Evolutionary conservation across 2,329 filamentous ascomycete genomes (phyloP), one percentile per base, ranked within the genome.

Genomic region (Botrytis tulipae): DNA sequence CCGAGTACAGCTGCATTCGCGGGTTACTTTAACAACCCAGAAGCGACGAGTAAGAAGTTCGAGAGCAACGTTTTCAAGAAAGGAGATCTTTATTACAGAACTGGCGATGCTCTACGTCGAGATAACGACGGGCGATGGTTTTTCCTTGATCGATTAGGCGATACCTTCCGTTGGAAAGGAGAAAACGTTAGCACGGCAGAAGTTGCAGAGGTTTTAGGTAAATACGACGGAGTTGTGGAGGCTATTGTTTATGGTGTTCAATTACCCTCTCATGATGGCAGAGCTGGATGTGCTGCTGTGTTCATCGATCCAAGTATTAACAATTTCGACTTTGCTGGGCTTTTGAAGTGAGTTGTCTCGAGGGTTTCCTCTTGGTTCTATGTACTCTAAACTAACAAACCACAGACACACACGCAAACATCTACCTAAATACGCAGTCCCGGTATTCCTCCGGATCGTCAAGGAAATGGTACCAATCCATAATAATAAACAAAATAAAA

Each of bases 401-500:
- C 9, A 25, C 66, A 85, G 84, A 75, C 87, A 91, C 78, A 85
- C 86, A 3, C 86, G 87, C 10, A 84, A 85, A 22, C 85, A 88
- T 69, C 83, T 95, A 35, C 92, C 93, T 0, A 87, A 86, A 75
- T 95, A 94, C 78, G 93, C 92, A 0, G 91, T 95, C 1, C 93
- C 93, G 0, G 82, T 94, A 2, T 95, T 95, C 82, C 78, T 94
- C 60, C 85, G 92, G 0, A 82, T 93, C 29, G 86, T 92, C 35
- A 83, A 86, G 60, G 84, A 84, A 51, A 85, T 87, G 73, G 88
- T 86, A 40, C 87, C 90, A 9, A 91, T 89, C 78, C 90, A 92
- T 79, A 95, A 94, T 78, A 92, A 93, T 80, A 95, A 95, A 83
- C 92, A 94, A 82, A 93, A 93, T 80, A 95, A 95, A 81, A 87